Evolutionary conservation across 306 rosid species (phyloP).

Genomic region (Prunus salicina): DNA sequence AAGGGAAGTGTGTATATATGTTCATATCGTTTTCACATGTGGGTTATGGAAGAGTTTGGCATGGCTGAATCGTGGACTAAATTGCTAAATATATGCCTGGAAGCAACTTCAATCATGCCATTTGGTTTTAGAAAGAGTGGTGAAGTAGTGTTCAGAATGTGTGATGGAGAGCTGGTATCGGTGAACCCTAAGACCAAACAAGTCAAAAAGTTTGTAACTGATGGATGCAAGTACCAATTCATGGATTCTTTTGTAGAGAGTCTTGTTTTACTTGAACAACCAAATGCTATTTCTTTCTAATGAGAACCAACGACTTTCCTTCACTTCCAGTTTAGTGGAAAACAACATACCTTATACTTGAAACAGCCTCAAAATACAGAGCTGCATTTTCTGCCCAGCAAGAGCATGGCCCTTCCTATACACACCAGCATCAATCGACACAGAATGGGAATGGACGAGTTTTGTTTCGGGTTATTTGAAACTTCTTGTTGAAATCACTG

Average conservation of each 20-base stretch:
- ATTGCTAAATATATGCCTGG: neutral
- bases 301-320: neutral
- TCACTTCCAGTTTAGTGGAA: constrained; percentile 56
- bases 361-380: constrained; percentile 42
- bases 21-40: neutral
- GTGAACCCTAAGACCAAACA: neutral
- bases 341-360: constrained; percentile 72
- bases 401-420: constrained; percentile 60
- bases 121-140: neutral
- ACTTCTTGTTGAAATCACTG: constrained; percentile 72
- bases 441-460: constrained; percentile 77
- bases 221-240: neutral
- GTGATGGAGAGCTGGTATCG: neutral
- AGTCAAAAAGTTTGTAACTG: neutral
- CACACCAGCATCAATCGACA: constrained; percentile 49
- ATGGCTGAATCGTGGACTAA: neutral
- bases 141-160: neutral
- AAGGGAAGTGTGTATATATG: too few relatives aligned
- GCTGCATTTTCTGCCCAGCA: too few relatives aligned
- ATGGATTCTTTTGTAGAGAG: neutral
- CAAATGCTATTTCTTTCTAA: neutral
- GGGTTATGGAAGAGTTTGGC: neutral
- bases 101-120: neutral
- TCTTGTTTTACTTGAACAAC: neutral
- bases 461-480: constrained; percentile 60